Base-by-base conservation (phyloP, 805 yeast genomes). In the Saccharomycopsis javanensis region DNA sequence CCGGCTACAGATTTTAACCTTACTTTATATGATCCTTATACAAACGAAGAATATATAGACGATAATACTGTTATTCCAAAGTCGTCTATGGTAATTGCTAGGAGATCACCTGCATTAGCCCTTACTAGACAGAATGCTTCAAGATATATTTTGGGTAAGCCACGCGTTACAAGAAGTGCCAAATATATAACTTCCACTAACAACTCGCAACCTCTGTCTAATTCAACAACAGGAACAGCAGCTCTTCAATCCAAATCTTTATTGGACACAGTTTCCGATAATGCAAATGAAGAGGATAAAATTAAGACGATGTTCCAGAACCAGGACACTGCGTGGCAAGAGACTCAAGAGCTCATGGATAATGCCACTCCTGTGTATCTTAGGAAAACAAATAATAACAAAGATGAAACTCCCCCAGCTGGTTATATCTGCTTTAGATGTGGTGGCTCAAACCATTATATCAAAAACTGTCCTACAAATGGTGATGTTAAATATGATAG, bases 341-440 rank as follows among this genome's bases (percentile, higher is more conserved):
- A 86, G 64, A 88, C 97, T 1, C 99, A 94, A 69, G 92, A 88
- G 62, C 86, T 81, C 57, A 84, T 94, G 85, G 86, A 97, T 2
- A 79, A 82, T 3, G 96, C 92, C 18, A 83, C 90, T 30, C 85
- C 95, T 15, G 82, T 91, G 1, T 83, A 80, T 66, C 75, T 75
- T 59, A 79, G 76, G 65, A 77, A 77, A 27, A 56, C 45, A 33
- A 56, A 53, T 18, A 53, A 30, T 30, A 51, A 57, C 30, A 53
- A 54, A 27, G 57, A 38, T 20, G 96, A 88, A 57, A 91, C 85
- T 62, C 97, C 97, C 8, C 99, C 99, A 1, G 92, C 96, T 5
- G 96, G 96, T 1, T 94, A 94, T 66, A 86, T 92, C 68, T 94
- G 99, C 69, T 92, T 94, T 69, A 78, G 97, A 67, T 94, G 99